Percentiles rank a stretch among this genome's conserved stretches.
Evolutionary conservation across 108 stramenopile species (phyloP).

Genomic region (Aurantiochytrium sp.): DNA sequence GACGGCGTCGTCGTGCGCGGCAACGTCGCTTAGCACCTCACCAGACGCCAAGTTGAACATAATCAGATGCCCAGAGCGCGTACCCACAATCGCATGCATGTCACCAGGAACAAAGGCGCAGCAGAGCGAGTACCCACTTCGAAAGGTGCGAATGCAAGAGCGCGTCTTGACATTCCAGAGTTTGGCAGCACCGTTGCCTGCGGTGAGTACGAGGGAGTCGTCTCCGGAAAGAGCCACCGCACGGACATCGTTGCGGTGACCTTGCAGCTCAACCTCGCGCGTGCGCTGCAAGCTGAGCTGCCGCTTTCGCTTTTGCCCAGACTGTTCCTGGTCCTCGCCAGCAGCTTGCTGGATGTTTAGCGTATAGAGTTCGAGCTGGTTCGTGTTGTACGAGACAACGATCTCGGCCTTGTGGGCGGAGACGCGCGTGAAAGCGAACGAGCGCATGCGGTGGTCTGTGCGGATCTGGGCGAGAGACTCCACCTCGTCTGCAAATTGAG

Average conservation of each 20-base stretch:
- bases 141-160: constrained; percentile 69
- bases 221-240: constrained; percentile 77
- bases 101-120: constrained; percentile 83
- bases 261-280: constrained; percentile 65
- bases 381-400: constrained; percentile 71
- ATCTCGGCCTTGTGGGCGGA: constrained; percentile 51
- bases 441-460: constrained; percentile 68
- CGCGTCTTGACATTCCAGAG: constrained; percentile 79
- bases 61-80: constrained; percentile 69
- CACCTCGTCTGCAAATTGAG: constrained; percentile 64
- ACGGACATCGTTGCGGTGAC: constrained; percentile 91
- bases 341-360: constrained; percentile 35
- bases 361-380: constrained; percentile 75
- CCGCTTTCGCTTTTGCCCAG: neutral
- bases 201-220: constrained; percentile 73
- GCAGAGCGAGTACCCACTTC: constrained; percentile 74
- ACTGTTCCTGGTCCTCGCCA: neutral
- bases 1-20: constrained; percentile 76
- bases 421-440: constrained; percentile 52
- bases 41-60: constrained; percentile 72
- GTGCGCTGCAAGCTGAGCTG: neutral
- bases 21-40: constrained; percentile 59
- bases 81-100: constrained; percentile 68
- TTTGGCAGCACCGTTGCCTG: constrained; percentile 72
- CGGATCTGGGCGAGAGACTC: constrained; percentile 69